Evolutionary conservation across 2,329 filamentous ascomycete genomes (phyloP), one percentile per base, ranked within the genome.

Genomic region (Chaetomium sp.): DNA sequence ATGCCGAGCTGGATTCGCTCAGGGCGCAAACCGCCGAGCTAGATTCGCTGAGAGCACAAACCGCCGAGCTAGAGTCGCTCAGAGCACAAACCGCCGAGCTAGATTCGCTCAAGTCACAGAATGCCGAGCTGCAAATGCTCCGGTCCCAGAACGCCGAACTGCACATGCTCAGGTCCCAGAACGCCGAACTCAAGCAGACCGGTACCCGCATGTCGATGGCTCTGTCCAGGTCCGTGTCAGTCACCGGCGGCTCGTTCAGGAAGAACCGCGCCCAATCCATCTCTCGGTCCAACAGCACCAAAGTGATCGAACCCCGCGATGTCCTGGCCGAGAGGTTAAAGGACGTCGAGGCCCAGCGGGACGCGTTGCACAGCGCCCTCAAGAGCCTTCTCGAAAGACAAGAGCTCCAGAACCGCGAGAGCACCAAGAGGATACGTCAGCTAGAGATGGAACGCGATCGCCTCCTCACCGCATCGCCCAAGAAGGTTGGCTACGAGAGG

Each of bases 321-420:
- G 84, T 86, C 12, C 78, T 93, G 19, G 86, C 88, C 1, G 93
- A 97, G 70, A 86, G 91, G 33, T 83, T 97, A 21, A 97, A 96
- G 77, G 94, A 98, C 69, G 89, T 97, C 12, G 94, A 98, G 77
- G 88, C 92, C 51, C 95, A 99, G 78, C 87, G 95, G 55, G 94
- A 99, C 76, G 93, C 94, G 1, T 82, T 99, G 7, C 95, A 98
- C 79, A 87, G 86, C 66, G 92, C 95, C 7, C 81, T 99, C 60
- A 93, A 91, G 79, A 92, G 87, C 66, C 83, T 99, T 19, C 85
- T 98, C 13, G 88, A 93, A 67, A 88, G 95, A 60, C 93, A 97
- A 70, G 90, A 94, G 68, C 85, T 90, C 74, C 92, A 97, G 76
- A 91, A 90, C 70, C 88, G 88, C 53, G 90, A 96, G 70, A 92